These are phyloP conservation scores for Saccharomycodes ludwigii DNA, from an alignment of 805 yeast species.

Conservation along the genomic window DNA sequence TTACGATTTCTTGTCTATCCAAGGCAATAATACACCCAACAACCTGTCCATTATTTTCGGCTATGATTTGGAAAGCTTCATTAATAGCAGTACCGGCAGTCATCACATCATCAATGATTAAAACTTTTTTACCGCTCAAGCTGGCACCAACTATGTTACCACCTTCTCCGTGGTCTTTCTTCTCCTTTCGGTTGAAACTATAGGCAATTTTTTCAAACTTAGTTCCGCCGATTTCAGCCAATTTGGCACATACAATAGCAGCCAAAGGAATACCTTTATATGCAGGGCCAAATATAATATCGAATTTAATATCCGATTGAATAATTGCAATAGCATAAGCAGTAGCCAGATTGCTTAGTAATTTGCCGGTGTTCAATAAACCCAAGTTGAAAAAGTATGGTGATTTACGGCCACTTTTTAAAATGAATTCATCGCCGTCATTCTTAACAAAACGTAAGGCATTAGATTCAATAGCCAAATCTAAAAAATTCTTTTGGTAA, in stretches of 20 bases:
- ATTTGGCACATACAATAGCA: constrained; percentile 82
- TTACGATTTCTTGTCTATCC: constrained; percentile 90
- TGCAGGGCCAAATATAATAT: constrained; percentile 92
- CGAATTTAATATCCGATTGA: constrained; percentile 71
- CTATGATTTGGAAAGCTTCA: constrained; percentile 80
- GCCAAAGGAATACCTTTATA: constrained; percentile 95
- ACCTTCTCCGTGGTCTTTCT: constrained; percentile 97
- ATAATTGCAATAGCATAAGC: constrained; percentile 86
- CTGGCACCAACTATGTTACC: constrained; percentile 84
- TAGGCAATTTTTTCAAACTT: constrained; percentile 65
- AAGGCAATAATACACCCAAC: constrained; percentile 83
- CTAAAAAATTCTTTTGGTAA: constrained; percentile 58
- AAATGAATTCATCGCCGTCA: constrained; percentile 59
- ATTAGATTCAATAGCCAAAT: constrained; percentile 66
- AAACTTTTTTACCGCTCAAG: constrained; percentile 55
- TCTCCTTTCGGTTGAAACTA: constrained; percentile 93
- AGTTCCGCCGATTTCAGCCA: constrained; percentile 81
- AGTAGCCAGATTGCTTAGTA: constrained; percentile 68
- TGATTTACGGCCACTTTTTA: constrained; percentile 86
- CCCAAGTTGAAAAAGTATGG: constrained; percentile 96
- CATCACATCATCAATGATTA: constrained; percentile 94
- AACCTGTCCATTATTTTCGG: constrained; percentile 53
- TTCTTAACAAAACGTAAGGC: constrained; percentile 53
- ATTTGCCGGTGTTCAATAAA: constrained; percentile 69
- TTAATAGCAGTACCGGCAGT: constrained; percentile 98